Percentiles rank a stretch among this genome's conserved stretches.
Evolutionary conservation across 148 eudicot species (phyloP).

Genomic region (Vaccinium macrocarpon): DNA sequence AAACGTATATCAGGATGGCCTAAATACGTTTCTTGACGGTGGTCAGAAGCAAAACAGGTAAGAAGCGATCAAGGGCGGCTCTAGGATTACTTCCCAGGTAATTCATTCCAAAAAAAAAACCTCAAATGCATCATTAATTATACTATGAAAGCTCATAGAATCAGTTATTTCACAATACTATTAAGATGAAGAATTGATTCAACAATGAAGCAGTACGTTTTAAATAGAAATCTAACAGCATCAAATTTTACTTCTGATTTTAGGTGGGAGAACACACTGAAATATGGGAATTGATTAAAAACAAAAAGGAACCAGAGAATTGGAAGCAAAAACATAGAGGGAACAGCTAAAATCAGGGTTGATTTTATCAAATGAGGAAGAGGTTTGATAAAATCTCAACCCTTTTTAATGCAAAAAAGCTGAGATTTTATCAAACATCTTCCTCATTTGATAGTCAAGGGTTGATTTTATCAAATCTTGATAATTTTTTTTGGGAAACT

Average conservation of each 20-base stretch:
- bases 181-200: not conserved
- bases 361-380: no score
- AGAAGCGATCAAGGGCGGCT: not conserved
- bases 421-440: no score
- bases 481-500: no score
- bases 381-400: no score
- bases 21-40: no score
- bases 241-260: not conserved
- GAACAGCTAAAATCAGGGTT: not conserved
- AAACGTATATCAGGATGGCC: not conserved
- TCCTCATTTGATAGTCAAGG: no score
- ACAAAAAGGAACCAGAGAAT: not conserved
- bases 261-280: not conserved
- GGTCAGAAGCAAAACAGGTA: not conserved
- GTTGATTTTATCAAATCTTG: no score
- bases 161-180: not conserved
- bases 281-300: not conserved
- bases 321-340: not conserved
- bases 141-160: not conserved
- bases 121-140: not conserved
- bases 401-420: no score
- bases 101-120: not conserved
- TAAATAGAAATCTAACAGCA: not conserved
- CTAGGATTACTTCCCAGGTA: not conserved
- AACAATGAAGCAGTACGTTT: not conserved